Evolutionary conservation across 2,329 filamentous ascomycete species (phyloP).

Genomic region (Alternaria viburni): DNA sequence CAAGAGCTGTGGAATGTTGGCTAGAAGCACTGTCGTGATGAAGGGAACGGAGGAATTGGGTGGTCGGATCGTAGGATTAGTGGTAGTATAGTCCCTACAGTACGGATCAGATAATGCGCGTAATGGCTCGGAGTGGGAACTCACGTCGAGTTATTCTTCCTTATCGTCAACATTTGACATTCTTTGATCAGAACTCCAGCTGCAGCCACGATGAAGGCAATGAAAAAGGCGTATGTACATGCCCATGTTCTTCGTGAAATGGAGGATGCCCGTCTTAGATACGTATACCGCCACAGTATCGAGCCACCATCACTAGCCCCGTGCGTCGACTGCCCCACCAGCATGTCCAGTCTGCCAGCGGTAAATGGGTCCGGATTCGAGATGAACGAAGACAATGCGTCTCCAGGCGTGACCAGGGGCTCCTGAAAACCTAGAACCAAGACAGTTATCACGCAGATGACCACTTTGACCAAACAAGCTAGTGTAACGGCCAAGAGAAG

Average conservation of each 20-base stretch:
- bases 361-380: background rate
- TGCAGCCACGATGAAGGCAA: too few relatives aligned
- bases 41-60: background rate
- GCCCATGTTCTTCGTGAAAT: too few relatives aligned
- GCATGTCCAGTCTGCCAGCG: background rate
- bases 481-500: background rate
- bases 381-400: background rate
- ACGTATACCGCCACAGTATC: background rate
- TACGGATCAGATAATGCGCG: too few relatives aligned
- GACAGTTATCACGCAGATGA: background rate
- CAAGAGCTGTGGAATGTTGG: background rate
- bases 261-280: too few relatives aligned
- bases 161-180: too few relatives aligned
- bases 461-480: background rate
- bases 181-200: too few relatives aligned
- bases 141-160: too few relatives aligned
- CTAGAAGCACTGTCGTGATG: background rate
- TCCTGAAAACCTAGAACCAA: background rate
- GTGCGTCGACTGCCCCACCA: background rate
- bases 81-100: too few relatives aligned
- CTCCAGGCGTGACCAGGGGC: background rate
- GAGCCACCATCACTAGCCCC: background rate
- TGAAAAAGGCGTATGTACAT: too few relatives aligned
- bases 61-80: too few relatives aligned
- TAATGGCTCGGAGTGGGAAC: too few relatives aligned